Base-by-base conservation (phyloP, 371 early-diverging fungal genomes). In the Apophysomyces ossiformis region DNA sequence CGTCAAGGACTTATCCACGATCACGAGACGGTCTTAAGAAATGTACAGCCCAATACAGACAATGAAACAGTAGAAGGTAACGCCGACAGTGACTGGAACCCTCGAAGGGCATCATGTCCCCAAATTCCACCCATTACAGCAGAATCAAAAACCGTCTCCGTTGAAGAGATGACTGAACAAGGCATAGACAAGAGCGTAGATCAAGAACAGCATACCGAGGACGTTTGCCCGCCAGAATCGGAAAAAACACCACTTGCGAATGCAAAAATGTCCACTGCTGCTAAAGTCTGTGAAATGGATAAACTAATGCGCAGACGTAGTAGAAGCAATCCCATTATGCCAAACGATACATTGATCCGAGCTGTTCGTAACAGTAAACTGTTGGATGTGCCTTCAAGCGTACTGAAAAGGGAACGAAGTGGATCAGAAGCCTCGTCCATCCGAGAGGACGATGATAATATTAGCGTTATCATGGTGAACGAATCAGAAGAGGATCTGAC, bases 401-500 rank as follows among this genome's bases (percentile, higher is more conserved):
- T 45, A 18, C 16, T 7, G 13, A 59, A 50, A 11, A 57, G 74
- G 64, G 69, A 69, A 58, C 44, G 78, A 61, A 78, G 75, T 63
- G 69, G 66, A 13, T 75, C 74, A 0, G 73, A 74, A 15, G 71
- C 67, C 5, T 74, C 76, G 8, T 74, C 73, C 44, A 60, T 74
- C 1, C 60, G 69, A 15, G 74, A 66, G 15, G 79, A 75, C 50
- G 79, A 79, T 57, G 79, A 76, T 54, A 63, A 68, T 32, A 63
- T 72, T 60, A 73, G 77, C 58, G 69, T 77, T 4, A 63, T 77
- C 16, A 69, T 77, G 59, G 63, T 73, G 12, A 70, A 45, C 46
- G 46, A 45, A 45, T 45, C 46, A 2, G 46, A 45, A 45, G 46
- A 45, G 16, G 46, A 45, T 45, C 46, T 45, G 46, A 45, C 46